Conservation (phyloP, 1,284 basidiomycete species). For the Irpex sp. region DNA sequence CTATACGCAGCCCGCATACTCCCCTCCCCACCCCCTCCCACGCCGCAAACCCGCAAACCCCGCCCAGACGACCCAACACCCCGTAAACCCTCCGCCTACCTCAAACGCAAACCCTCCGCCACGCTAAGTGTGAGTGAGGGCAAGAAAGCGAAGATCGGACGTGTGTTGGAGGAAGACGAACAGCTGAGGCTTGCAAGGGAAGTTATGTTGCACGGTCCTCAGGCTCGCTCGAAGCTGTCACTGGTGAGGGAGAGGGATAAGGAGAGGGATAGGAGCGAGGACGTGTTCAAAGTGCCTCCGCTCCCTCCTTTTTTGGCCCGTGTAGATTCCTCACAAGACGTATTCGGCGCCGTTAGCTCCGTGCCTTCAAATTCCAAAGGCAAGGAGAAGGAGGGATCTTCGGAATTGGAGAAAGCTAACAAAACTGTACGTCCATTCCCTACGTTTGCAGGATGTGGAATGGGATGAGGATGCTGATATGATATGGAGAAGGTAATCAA, state of each 20-base stretch:
- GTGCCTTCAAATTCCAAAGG: constrained; percentile 20
- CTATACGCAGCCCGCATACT: constrained; percentile 59
- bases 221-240: not conserved
- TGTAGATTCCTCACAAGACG: constrained; percentile 32
- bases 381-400: constrained; percentile 23
- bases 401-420: constrained; percentile 37
- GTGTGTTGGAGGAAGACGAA: constrained; percentile 19
- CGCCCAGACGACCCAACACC: constrained; percentile 77
- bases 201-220: constrained; percentile 28
- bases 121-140: constrained; percentile 16
- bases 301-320: too few relatives aligned
- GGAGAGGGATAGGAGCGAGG: constrained; percentile 12
- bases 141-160: constrained; percentile 14
- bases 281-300: constrained; percentile 36
- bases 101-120: constrained; percentile 13
- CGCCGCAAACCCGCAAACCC: constrained; percentile 38
- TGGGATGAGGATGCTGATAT: too few relatives aligned
- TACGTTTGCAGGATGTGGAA: not conserved
- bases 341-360: constrained; percentile 40
- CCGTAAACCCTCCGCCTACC: constrained; percentile 49
- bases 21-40: constrained; percentile 33
- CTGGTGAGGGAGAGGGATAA: too few relatives aligned
- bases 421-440: constrained; percentile 30
- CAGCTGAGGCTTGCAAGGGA: constrained; percentile 29
- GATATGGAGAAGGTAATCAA: constrained; percentile 38